Evolutionary conservation across 2,329 filamentous ascomycete genomes (phyloP), one percentile per base, ranked within the genome.

Genomic region (Pseudogymnoascus sp.): DNA sequence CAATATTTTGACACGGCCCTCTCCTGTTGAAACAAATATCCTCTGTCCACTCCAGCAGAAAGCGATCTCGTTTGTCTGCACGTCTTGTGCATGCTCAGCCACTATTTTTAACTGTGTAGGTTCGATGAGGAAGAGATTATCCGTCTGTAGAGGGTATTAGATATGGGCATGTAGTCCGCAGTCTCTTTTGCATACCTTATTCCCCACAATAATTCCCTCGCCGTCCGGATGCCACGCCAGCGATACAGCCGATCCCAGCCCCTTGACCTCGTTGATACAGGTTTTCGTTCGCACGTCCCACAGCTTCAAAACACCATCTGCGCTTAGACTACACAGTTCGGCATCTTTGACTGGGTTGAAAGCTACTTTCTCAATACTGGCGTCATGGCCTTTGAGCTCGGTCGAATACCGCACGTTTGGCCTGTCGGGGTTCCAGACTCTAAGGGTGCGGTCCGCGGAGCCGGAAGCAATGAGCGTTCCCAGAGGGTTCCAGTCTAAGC

Each of bases 401-500:
- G 89, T 93, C 9, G 88, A 89, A 73, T 88, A 86, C 68, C 87
- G 87, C 38, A 89, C 84, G 68, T 88, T 85, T 1, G 86, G 82
- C 70, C 88, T 87, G 68, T 93, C 90, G 1, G 89, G 87, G 68
- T 93, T 93, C 90, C 90, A 93, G 59, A 93, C 87, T 70, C 90
- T 85, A 62, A 93, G 76, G 8, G 83, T 89, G 68, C 83, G 85
- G 71, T 91, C 87, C 23, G 81, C 78, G 5, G 88, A 83, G 2
- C 91, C 92, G 0, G 93, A 96, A 0, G 93, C 93, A 65, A 97
- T 86, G 65, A 95, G 80, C 8, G 85, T 89, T 35, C 93, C 92
- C 0, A 90, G 80, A 0, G 93, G 90, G 68, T 93, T 96, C 93
- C 93, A 97, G 40, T 90, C 87, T 68, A 97, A 87, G 1, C 89